A percentile compares a stretch with the other conserved stretches of the same genome.
These are phyloP conservation scores for Phytophthora melonis DNA, from an alignment of 352 stramenopile species.

Conservation along the genomic window DNA sequence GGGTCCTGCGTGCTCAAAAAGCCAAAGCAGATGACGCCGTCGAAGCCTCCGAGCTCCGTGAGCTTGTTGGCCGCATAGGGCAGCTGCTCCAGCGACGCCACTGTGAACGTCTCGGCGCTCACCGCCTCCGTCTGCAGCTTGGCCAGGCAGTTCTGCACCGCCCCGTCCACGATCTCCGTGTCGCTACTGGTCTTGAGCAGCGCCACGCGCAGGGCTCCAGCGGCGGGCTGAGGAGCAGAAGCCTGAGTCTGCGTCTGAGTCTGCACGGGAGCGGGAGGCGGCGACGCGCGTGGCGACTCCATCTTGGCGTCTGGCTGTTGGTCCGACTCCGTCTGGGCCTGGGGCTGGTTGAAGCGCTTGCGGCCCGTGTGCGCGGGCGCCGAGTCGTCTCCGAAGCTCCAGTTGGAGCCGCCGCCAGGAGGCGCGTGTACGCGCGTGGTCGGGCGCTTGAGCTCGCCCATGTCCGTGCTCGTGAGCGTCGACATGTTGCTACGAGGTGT, in stretches of 20 bases:
- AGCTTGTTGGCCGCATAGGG: constrained; percentile 89
- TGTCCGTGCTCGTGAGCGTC: constrained; percentile 85
- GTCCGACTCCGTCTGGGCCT: background rate
- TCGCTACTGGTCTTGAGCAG: constrained; percentile 82
- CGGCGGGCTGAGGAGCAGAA: constrained; percentile 36
- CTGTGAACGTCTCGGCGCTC: constrained; percentile 70
- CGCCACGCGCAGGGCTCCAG: constrained; percentile 57
- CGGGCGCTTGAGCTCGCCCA: constrained; percentile 83
- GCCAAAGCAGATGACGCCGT: constrained; percentile 81
- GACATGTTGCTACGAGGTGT: constrained; percentile 53
- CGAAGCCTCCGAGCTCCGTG: constrained; percentile 68
- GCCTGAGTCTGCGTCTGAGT: constrained; percentile 25
- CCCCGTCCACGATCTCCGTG: constrained; percentile 70
- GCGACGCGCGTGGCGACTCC: constrained; percentile 17
- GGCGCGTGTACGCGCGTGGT: constrained; percentile 84
- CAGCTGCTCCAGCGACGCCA: constrained; percentile 75
- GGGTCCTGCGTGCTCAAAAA: constrained; percentile 77
- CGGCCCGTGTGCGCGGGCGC: constrained; percentile 20
- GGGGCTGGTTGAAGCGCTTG: constrained; percentile 36
- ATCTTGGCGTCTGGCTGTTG: constrained; percentile 22
- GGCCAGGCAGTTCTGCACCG: constrained; percentile 67
- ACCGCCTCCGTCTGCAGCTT: constrained; percentile 41
- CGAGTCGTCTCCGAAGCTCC: constrained; percentile 68
- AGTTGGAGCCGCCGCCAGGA: constrained; percentile 79
- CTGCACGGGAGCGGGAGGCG: constrained; percentile 22